Evolutionary conservation across 495 filamentous ascomycete genomes (phyloP), one percentile per base, ranked within the genome.

Genomic region (Hypoxylon intermedium): DNA sequence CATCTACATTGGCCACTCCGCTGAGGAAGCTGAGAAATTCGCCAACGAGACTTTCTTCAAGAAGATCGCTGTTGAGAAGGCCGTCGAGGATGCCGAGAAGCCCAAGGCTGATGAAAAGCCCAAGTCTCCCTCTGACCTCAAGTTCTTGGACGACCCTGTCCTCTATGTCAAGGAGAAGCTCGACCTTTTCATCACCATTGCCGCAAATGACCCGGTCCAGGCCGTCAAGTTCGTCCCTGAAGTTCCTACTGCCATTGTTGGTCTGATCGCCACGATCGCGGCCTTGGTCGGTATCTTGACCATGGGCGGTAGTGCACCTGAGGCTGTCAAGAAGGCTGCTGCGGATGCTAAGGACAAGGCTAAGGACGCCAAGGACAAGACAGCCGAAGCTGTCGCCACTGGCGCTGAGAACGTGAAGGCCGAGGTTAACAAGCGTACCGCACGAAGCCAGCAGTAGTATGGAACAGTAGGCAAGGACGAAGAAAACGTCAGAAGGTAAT

Each of bases 1-100:
- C 87, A 92, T 99, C 84, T 99, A 98, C 85, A 89, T 99, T 77
- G 95, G 95, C 63, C 95, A 99, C 87, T 99, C 95, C 38, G 75
- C 91, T 65, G 91, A 89, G 72, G 95, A 99, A 65, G 95, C 95
- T 57, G 86, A 88, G 76, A 89, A 92, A 79, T 81, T 99, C 64
- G 88, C 93, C 74, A 77, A 89, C 44, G 90, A 96, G 82, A 94
- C 91, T 60, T 99, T 93, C 78, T 89, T 92, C 75, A 78, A 93
- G 77, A 99, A 99, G 89, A 81, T 87, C 74, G 79, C 87, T 49
- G 78, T 92, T 56, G 95, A 99, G 82, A 81, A 87, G 80, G 83
- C 85, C 4, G 83, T 93, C 68, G 91, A 96, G 76, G 86, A 89
- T 67, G 90, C 88, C 47, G 81, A 82, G 65, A 89, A 89, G 81